phyloP scores from a whole-genome alignment of 1,139 yeast genomes.

The Scheffersomyces quercinus region DNA sequence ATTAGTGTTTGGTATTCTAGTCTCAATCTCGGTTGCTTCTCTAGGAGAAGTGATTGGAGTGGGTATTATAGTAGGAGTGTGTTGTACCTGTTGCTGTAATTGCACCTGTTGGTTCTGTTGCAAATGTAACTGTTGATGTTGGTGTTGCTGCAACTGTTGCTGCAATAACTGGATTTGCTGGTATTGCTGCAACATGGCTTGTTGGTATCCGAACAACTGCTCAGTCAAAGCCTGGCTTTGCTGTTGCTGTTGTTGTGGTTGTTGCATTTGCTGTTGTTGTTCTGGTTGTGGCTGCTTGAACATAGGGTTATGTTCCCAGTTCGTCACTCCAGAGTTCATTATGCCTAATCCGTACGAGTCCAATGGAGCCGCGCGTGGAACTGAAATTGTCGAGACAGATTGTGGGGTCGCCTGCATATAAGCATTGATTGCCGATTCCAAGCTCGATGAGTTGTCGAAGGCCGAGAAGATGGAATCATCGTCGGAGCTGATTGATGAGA shows the following conservation, averaged over 20 bases:
- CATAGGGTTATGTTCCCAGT: constrained; percentile 9
- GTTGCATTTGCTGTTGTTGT: constrained; percentile 3
- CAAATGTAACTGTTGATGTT: constrained; percentile 13
- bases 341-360: constrained; percentile 26
- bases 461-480: constrained; percentile 11
- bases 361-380: constrained; percentile 1
- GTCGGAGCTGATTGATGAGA: constrained; percentile 9
- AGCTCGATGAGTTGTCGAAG: constrained; percentile 4
- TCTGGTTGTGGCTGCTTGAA: constrained; percentile 8
- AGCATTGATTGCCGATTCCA: constrained; percentile 12
- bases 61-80: neutral
- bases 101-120: constrained; percentile 9
- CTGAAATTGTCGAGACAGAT: constrained; percentile 6
- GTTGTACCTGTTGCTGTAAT: constrained; percentile 6
- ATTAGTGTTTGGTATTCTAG: constrained; percentile 7
- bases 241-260: constrained; percentile 6
- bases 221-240: constrained; percentile 7
- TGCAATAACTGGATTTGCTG: constrained; percentile 27
- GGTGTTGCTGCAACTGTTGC: constrained; percentile 20
- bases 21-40: constrained; percentile 3
- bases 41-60: constrained; percentile 3
- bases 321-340: constrained; percentile 18
- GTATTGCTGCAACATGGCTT: constrained; percentile 26
- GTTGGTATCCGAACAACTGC: constrained; percentile 23
- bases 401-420: constrained; percentile 13